Conservation (phyloP, 192 early-diverging fungal species). For the Gigaspora rosea region DNA sequence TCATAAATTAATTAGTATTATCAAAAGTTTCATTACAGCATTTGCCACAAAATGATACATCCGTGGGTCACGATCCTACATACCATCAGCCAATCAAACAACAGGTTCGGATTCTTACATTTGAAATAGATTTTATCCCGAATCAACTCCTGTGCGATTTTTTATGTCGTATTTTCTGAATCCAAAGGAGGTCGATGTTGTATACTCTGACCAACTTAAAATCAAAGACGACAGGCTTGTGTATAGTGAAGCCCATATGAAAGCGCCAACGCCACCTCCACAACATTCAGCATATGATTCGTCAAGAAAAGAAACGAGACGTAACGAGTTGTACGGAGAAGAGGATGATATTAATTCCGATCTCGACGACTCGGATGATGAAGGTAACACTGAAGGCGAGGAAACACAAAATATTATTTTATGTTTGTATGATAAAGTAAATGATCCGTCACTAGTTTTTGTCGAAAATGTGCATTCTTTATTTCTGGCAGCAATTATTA, state of each 20-base stretch:
- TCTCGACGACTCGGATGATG: conserved; percentile 70
- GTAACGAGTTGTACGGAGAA: conserved; percentile 13
- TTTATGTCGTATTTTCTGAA: not conserved
- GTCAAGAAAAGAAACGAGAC: not conserved
- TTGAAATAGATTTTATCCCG: not conserved
- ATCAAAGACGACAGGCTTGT: not conserved
- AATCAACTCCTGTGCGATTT: not conserved
- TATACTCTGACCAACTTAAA: not conserved
- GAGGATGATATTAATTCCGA: conserved; percentile 74
- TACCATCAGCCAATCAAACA: not conserved
- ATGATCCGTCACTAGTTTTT: too few species aligned
- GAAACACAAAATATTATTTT: conserved; percentile 74
- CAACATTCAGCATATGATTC: not conserved
- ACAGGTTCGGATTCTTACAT: conserved; percentile 1
- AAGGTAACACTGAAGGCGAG: conserved; percentile 56
- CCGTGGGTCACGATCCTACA: not conserved
- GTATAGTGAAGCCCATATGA: too few species aligned
- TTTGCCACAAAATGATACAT: not conserved
- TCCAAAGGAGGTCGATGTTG: not conserved
- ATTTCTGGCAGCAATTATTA: too few species aligned
- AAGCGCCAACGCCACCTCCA: not conserved
- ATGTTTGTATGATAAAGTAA: conserved; percentile 75
- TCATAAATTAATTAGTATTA: too few species aligned
- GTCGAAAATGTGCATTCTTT: too few species aligned
- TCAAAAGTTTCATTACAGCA: not conserved